Evolutionary conservation across 441 rosid genomes (phyloP), one percentile per base, ranked within the genome.

Genomic region (Raphanus hybrid): DNA sequence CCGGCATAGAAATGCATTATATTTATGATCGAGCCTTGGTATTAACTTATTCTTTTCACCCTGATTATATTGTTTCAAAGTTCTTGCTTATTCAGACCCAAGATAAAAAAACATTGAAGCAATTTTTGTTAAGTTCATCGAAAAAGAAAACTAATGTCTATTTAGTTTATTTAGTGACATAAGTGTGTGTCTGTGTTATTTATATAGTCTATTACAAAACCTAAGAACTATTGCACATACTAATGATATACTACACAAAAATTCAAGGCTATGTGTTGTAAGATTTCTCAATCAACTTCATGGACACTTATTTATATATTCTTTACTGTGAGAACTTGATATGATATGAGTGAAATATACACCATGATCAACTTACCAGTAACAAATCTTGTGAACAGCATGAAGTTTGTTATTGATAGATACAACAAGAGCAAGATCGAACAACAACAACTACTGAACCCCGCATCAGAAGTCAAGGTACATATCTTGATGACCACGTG

Each of bases 381-480:
- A 69, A 69, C 6, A 64, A 63, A 55, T 55, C 5, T 45, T 67
- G 58, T 64, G 64, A 81, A 27, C 93, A 96, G 99, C 84, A 89
- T 96, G 91, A 88, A 86, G 79, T 85, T 91, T 39, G 82, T 88
- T 52, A 86, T 92, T 67, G 98, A 92, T 74, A 86, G 94, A 77
- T 96, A 91, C 82, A 89, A 82, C 86, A 92, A 84, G 84, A 74
- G 85, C 69, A 93, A 92, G 81, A 92, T 85, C 79, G 95, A 90
- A 35, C 84, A 88, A 64, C 86, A 87, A 70, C 97, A 89, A 72
- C 41, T 80, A 73, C 82, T 86, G 69, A 91, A 86, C 77, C 87
- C 88, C 3, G 72, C 85, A 70, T 88, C 94, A 14, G 98, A 93
- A 85, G 88, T 85, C 75, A 91, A 93, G 97, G 97, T 90, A 84